Evolutionary conservation across 2,329 filamentous ascomycete species (phyloP), one percentile per base, ranked within the genome.

Genomic region (Colletotrichum destructivum): DNA sequence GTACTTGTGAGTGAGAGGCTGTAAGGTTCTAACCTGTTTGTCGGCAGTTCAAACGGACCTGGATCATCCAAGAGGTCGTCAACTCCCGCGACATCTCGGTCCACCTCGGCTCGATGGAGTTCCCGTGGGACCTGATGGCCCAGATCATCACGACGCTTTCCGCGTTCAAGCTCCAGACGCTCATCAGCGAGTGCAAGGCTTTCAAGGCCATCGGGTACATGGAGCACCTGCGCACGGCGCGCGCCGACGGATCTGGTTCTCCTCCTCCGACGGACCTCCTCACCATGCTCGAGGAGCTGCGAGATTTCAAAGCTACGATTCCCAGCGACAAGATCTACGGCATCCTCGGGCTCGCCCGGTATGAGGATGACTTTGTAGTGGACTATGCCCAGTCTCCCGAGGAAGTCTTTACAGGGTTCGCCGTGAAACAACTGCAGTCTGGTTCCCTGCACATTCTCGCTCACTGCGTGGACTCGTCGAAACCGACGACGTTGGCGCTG

Each of bases 1-100:
- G 26, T 31, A 31, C 26, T 11, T 18, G 5, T 4, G 21, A 46
- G 21, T 23, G 12, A 11, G 2, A n/a, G 4, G 26, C 4, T 26
- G 26, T 26, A 6, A 26, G 26, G 26, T 26, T 23, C 40, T 59
- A 18, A 46, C 1, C 0, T 15, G 18, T 18, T 18, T 4, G n/a
- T 3, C n/a, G 3, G 5, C 15, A 73, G 72, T 74, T 74, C 38
- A 66, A 56, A 44, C 69, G 72, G 1, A 66, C 66, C 4, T 74
- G 69, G 72, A 65, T 74, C 46, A 51, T 74, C 3, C 72, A 74
- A 57, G 72, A 74, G 26, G 62, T 68, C 11, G 62, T 51, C n/a
- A 70, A 73, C 44, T 64, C 65, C 3, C 56, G 47, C 9, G 9
- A 59, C 8, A 56, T 71, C 4, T 51, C 9, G 3, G 54, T 74